phyloP scores from a whole-genome alignment of 768 basidiomycete species.

The Tylopilus sp. region DNA sequence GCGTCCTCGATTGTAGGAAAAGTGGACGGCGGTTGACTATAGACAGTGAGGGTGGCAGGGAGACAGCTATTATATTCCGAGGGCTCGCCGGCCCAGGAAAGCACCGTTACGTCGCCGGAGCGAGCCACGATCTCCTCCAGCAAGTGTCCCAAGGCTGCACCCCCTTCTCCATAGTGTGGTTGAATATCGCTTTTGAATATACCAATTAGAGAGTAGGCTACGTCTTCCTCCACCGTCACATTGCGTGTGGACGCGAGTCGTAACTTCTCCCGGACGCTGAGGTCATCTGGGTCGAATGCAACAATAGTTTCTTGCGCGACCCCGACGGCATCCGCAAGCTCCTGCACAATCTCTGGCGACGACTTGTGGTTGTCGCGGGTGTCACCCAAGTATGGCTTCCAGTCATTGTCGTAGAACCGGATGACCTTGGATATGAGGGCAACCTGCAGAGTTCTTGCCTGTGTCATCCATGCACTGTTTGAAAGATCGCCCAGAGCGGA shows the following conservation, averaged over 20 bases:
- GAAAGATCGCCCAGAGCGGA: background rate
- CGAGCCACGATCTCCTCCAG: background rate
- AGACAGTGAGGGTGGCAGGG: background rate
- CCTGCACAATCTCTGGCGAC: background rate
- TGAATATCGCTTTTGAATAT: background rate
- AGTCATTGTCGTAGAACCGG: background rate
- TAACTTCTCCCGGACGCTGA: background rate
- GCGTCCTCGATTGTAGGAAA: background rate
- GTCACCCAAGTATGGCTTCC: background rate
- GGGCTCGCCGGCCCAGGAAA: background rate
- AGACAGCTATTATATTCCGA: background rate
- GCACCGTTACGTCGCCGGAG: background rate
- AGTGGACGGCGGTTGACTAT: background rate
- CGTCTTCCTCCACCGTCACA: background rate
- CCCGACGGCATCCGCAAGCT: background rate
- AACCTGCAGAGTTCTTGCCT: background rate
- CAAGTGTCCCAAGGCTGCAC: background rate
- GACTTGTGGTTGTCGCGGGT: background rate
- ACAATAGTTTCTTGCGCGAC: background rate
- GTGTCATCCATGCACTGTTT: background rate
- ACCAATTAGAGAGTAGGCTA: background rate
- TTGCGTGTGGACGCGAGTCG: background rate
- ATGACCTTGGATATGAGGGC: background rate
- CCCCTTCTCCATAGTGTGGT: background rate
- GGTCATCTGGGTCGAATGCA: background rate